These are phyloP conservation scores for Fusarium veterinarium DNA, from an alignment of 2,329 filamentous ascomycete genomes.

Conservation along the genomic window DNA sequence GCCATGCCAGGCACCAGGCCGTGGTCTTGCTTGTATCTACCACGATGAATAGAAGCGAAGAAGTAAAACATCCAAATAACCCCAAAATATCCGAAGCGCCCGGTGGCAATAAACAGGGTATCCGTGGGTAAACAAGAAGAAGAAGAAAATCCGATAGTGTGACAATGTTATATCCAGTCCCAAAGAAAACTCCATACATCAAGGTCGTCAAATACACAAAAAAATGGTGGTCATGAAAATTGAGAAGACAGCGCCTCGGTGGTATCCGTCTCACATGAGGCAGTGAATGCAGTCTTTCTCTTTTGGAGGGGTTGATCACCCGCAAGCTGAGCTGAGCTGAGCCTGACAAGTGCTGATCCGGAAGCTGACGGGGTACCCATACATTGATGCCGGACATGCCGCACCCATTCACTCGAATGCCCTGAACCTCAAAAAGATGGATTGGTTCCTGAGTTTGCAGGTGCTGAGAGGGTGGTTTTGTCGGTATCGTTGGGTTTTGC, in stretches of 20 bases:
- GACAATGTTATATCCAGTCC: background rate
- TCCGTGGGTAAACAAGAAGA: slow-evolving; percentile 31
- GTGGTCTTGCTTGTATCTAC: slow-evolving; percentile 33
- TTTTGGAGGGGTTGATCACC: slow-evolving; percentile 2
- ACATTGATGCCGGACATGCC: slow-evolving; percentile 36
- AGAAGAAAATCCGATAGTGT: background rate
- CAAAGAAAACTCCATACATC: slow-evolving; percentile 29
- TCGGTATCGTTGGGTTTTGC: slow-evolving; percentile 7
- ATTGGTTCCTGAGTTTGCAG: background rate
- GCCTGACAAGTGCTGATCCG: slow-evolving; percentile 38
- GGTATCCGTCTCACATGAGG: slow-evolving; percentile 15
- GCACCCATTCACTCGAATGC: slow-evolving; percentile 35
- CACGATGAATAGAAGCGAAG: slow-evolving; percentile 12
- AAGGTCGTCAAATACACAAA: slow-evolving; percentile 22
- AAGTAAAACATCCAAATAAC: slow-evolving; percentile 1
- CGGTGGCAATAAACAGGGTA: slow-evolving; percentile 34
- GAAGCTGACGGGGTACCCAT: slow-evolving; percentile 40
- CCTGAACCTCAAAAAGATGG: slow-evolving; percentile 7
- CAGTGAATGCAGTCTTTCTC: slow-evolving; percentile 14
- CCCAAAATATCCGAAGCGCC: slow-evolving; percentile 23
- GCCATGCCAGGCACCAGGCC: slow-evolving; percentile 39
- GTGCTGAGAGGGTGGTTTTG: background rate
- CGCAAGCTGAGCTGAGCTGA: slow-evolving; percentile 16
- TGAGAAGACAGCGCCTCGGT: slow-evolving; percentile 13
- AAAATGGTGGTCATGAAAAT: slow-evolving; percentile 14